These are phyloP conservation scores for Metrosideros polymorpha DNA, from an alignment of 441 rosid genomes.

Conservation along the genomic window DNA sequence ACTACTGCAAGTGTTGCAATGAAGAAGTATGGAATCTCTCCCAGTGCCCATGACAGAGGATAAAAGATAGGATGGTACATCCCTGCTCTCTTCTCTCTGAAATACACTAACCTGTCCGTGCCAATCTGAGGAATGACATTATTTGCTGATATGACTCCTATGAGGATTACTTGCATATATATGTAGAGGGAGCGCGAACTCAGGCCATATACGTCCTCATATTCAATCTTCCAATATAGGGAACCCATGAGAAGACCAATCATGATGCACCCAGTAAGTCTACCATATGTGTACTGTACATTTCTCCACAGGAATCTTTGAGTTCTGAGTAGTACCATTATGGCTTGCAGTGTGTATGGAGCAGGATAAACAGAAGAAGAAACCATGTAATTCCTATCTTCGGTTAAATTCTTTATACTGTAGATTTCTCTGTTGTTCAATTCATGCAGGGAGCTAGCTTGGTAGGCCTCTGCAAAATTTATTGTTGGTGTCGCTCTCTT, in stretches of 20 bases:
- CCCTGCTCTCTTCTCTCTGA: constrained; percentile 18
- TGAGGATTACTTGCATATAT: constrained; percentile 24
- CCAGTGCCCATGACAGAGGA: constrained; percentile 21
- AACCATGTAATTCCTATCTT: neutral
- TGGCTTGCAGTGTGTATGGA: constrained; percentile 15
- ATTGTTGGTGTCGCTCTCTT: neutral
- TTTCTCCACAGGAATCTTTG: constrained; percentile 24
- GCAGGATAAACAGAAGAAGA: constrained; percentile 4
- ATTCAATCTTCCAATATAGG: constrained; percentile 13
- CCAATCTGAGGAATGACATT: constrained; percentile 24
- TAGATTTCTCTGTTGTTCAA: neutral
- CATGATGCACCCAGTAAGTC: constrained; percentile 16
- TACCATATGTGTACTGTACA: constrained; percentile 14
- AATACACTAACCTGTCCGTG: constrained; percentile 18
- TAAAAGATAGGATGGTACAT: constrained; percentile 25
- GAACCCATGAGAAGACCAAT: constrained; percentile 24
- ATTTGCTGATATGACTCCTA: constrained; percentile 21
- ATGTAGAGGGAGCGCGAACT: constrained; percentile 13
- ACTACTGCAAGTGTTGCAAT: constrained; percentile 15
- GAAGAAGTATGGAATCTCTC: constrained; percentile 20
- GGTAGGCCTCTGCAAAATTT: neutral
- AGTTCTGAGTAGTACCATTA: constrained; percentile 17
- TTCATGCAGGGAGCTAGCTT: neutral
- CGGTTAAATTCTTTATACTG: neutral
- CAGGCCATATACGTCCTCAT: constrained; percentile 11